Base-by-base conservation (phyloP, 768 basidiomycete genomes). In the Phylloporus sp. region DNA sequence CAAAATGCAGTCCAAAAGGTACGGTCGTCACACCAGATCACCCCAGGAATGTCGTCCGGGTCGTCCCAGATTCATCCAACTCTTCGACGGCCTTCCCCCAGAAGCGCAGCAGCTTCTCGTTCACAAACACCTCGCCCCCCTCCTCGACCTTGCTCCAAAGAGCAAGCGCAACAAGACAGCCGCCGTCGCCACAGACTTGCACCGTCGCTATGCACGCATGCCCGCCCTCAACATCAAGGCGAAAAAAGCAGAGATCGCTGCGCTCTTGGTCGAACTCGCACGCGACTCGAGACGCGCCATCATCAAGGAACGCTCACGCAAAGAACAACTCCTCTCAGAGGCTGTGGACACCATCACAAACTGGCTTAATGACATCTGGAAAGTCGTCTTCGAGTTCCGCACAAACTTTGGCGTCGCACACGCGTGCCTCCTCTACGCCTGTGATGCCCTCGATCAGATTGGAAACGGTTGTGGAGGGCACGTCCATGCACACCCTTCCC, bases 321-420 rank as follows among this genome's bases (percentile, higher is more conserved):
- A 74, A 23, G 74, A 77, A 17, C 79, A 82, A 49, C 68, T 86
- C 2, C 55, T 84, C 13, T 53, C 66, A 20, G 82, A 86, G 59
- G 72, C 76, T 7, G 64, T 83, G 9, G 72, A 79, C 38, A 80
- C 71, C 53, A 60, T 85, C 20, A 64, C 74, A 0, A 56, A 57
- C n/a, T 86, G 82, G 82, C 56, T 86, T 38, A 77, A 71, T 57
- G 75, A 80, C 51, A 77, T 86, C 28, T 86, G 84, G 84, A 69
- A 60, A 43, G 69, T 74, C 26, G 77, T 77, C 9, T 84, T 77
- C 52, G 82, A 86, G 50, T 74, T 80, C 52, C 66, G 73, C 15
- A 71, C 74, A 26, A 62, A 78, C 52, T 85, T 76, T 50, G 46
- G 52, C 2, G 55, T 68, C 20, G 83, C 79, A 0, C 84, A 86